Conservation (phyloP, 2,329 filamentous ascomycete genomes). For the Hymenoscyphus fraxineus region DNA sequence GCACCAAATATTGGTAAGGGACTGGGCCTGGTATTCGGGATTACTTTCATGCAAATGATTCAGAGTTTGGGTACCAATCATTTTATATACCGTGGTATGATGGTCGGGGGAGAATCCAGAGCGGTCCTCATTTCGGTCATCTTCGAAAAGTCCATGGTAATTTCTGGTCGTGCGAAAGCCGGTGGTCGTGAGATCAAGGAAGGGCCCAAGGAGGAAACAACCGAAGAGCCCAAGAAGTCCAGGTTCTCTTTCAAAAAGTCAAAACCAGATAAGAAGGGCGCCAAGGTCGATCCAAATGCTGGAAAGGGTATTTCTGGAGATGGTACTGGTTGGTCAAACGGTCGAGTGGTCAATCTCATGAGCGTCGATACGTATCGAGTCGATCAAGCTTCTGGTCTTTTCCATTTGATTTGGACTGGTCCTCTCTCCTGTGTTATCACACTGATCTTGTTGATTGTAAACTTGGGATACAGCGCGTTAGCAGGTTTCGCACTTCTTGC, state of each 20-base stretch:
- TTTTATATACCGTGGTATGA: slow-evolving; percentile 90
- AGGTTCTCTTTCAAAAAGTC: slow-evolving; percentile 33
- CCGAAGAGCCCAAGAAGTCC: slow-evolving; percentile 32
- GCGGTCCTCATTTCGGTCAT: slow-evolving; percentile 80
- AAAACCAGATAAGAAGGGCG: slow-evolving; percentile 42
- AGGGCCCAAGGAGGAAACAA: slow-evolving; percentile 38
- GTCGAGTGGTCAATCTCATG: slow-evolving; percentile 89
- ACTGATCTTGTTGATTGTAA: slow-evolving; percentile 75
- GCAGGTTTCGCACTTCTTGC: slow-evolving; percentile 82
- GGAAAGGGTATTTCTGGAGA: slow-evolving; percentile 57
- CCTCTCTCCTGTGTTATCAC: slow-evolving; percentile 77
- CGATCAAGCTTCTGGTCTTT: slow-evolving; percentile 81
- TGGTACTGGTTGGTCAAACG: slow-evolving; percentile 85
- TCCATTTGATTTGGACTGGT: slow-evolving; percentile 88
- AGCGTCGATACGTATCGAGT: slow-evolving; percentile 91
- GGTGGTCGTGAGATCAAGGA: slow-evolving; percentile 58
- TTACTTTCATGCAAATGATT: slow-evolving; percentile 78
- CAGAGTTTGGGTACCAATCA: slow-evolving; percentile 83
- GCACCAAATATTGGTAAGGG: slow-evolving; percentile 70
- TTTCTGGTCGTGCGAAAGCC: slow-evolving; percentile 83
- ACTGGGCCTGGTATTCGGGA: slow-evolving; percentile 77
- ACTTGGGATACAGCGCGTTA: slow-evolving; percentile 84
- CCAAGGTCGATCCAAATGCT: slow-evolving; percentile 35
- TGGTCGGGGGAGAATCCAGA: slow-evolving; percentile 79
- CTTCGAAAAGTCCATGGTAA: slow-evolving; percentile 87